Percentiles rank a stretch among this genome's conserved stretches.
Evolutionary conservation across 108 stramenopile genomes (phyloP).

Genomic region (Cyclotella atomus): DNA sequence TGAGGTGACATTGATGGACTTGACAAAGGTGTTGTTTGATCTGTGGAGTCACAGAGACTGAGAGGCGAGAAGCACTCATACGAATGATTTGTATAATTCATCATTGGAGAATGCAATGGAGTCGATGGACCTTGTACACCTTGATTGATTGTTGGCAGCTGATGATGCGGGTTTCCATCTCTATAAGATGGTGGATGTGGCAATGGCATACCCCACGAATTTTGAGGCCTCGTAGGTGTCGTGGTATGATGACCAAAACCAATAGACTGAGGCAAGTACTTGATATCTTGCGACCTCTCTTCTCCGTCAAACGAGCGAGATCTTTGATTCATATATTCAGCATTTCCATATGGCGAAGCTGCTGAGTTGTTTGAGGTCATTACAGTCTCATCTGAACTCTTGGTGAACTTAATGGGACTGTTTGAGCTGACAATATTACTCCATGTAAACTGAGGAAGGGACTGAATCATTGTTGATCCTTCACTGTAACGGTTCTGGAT

Average conservation of each 20-base stretch:
- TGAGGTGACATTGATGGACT: slow-evolving; percentile 49
- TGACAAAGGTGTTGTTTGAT: slow-evolving; percentile 47
- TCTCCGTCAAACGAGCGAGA: slow-evolving; percentile 22
- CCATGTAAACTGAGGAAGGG: slow-evolving; percentile 26
- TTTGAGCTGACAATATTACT: slow-evolving; percentile 36
- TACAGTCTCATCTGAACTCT: slow-evolving; percentile 40
- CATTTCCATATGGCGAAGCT: slow-evolving; percentile 5
- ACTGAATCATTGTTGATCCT: slow-evolving; percentile 21
- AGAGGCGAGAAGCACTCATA: slow-evolving; percentile 29
- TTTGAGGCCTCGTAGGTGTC: slow-evolving; percentile 5
- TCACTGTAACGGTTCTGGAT: not conserved
- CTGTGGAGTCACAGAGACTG: slow-evolving; percentile 48
- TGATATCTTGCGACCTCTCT: not conserved
- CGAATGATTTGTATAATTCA: slow-evolving; percentile 20
- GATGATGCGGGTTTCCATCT: not conserved
- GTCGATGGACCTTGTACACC: slow-evolving; percentile 29
- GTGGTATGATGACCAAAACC: not conserved
- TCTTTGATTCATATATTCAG: slow-evolving; percentile 14
- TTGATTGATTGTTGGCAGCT: slow-evolving; percentile 27
- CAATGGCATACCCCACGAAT: slow-evolving; percentile 23
- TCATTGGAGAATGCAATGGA: slow-evolving; percentile 24
- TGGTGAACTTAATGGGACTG: slow-evolving; percentile 15
- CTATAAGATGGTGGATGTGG: slow-evolving; percentile 23
- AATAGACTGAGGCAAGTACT: slow-evolving; percentile 19
- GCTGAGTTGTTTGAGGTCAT: slow-evolving; percentile 39